These are phyloP conservation scores for Cicer cuneatum DNA, from an alignment of 306 rosid genomes.

Conservation along the genomic window DNA sequence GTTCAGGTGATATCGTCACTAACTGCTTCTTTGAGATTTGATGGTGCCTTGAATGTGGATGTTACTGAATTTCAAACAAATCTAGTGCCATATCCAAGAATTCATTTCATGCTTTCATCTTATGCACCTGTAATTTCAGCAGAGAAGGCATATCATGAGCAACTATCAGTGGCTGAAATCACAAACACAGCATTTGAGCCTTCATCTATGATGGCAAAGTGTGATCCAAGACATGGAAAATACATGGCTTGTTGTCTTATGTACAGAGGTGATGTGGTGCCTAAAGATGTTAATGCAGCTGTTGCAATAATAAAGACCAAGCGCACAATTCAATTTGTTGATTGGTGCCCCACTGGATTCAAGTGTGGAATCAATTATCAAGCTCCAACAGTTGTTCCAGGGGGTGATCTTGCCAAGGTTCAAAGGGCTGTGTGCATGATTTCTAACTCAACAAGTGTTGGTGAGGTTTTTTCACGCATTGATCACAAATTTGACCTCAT, in stretches of 20 bases:
- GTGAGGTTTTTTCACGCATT: slow-evolving; percentile 62
- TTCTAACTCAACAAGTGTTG: slow-evolving; percentile 81
- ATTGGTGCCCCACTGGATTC: slow-evolving; percentile 93
- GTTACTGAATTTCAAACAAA: slow-evolving; percentile 89
- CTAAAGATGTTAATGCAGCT: slow-evolving; percentile 87
- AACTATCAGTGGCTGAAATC: slow-evolving; percentile 81
- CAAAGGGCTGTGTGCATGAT: slow-evolving; percentile 91
- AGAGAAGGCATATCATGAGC: slow-evolving; percentile 82
- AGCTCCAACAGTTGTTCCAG: slow-evolving; percentile 89
- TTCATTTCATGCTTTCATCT: slow-evolving; percentile 91
- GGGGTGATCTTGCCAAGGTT: slow-evolving; percentile 88
- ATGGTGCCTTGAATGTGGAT: slow-evolving; percentile 87
- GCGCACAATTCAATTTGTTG: slow-evolving; percentile 80
- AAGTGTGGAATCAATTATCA: slow-evolving; percentile 89
- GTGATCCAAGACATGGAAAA: slow-evolving; percentile 64
- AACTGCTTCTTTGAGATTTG: slow-evolving; percentile 81
- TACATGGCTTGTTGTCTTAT: slow-evolving; percentile 91
- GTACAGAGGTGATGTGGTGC: slow-evolving; percentile 91
- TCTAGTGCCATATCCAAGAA: slow-evolving; percentile 84
- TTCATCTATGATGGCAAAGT: slow-evolving; percentile 89
- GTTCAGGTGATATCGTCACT: slow-evolving; percentile 76
- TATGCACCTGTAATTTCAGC: slow-evolving; percentile 75
- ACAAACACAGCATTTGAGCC: slow-evolving; percentile 87
- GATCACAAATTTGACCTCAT: slow-evolving; percentile 58
- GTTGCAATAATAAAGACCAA: slow-evolving; percentile 87